Evolutionary conservation across 1,284 basidiomycete species (phyloP).

Genomic region (Rhodotorula sp.): DNA sequence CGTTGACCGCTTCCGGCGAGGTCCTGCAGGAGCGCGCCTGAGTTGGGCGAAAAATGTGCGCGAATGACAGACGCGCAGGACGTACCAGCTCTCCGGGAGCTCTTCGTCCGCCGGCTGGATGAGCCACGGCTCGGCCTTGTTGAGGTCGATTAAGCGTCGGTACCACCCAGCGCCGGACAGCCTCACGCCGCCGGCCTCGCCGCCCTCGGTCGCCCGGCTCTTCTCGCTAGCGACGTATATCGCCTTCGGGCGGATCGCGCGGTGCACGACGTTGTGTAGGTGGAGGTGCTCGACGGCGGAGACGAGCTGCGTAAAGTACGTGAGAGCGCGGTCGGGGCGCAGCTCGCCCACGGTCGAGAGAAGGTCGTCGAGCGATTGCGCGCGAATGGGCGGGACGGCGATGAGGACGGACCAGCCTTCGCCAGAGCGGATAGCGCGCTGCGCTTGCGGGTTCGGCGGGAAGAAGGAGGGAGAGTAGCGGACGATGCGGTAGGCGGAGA

Average conservation of each 20-base stretch:
- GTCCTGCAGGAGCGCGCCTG: slow-evolving; percentile 12
- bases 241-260: slow-evolving; percentile 20
- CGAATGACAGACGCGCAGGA: background rate
- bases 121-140: slow-evolving; percentile 40
- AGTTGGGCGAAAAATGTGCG: background rate
- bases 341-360: slow-evolving; percentile 42
- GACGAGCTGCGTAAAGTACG: slow-evolving; percentile 37
- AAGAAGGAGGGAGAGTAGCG: slow-evolving; percentile 37
- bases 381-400: slow-evolving; percentile 22
- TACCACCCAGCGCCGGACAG: slow-evolving; percentile 34
- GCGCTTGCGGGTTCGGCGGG: slow-evolving; percentile 10
- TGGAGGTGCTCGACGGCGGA: slow-evolving; percentile 40
- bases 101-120: slow-evolving; percentile 24
- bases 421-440: slow-evolving; percentile 14
- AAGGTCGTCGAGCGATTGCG: slow-evolving; percentile 37
- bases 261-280: slow-evolving; percentile 36
- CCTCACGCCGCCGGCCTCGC: slow-evolving; percentile 16
- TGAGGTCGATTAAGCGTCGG: slow-evolving; percentile 36
- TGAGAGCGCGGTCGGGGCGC: slow-evolving; percentile 37
- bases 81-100: slow-evolving; percentile 33
- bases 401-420: slow-evolving; percentile 41
- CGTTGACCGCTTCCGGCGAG: slow-evolving; percentile 35
- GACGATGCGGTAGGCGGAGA: slow-evolving; percentile 41
- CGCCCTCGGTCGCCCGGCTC: background rate
- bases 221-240: slow-evolving; percentile 30